Evolutionary conservation across 495 filamentous ascomycete species (phyloP).

Genomic region (Aspergillus campestris): DNA sequence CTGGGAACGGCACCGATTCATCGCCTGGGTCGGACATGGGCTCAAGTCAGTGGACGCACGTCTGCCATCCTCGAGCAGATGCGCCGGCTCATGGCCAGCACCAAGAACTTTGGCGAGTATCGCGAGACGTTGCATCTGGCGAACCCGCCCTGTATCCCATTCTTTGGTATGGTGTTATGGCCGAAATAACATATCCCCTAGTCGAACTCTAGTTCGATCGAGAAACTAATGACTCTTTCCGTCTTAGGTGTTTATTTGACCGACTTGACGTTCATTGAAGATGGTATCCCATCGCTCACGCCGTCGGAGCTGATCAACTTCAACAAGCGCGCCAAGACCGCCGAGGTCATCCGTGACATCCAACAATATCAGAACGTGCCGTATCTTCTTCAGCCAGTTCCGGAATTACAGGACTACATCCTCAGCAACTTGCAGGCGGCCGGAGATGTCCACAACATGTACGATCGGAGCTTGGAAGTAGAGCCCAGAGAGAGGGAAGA

Average conservation of each 20-base stretch:
- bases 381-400: conserved; percentile 79
- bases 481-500: conserved; percentile 95
- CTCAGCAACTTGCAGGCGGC: conserved; percentile 88
- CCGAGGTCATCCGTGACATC: conserved; percentile 95
- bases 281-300: conserved; percentile 92
- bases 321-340: conserved; percentile 93
- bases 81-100: conserved; percentile 92
- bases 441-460: conserved; percentile 97
- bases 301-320: conserved; percentile 97
- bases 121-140: conserved; percentile 84
- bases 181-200: not conserved
- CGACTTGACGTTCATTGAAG: conserved; percentile 97
- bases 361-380: conserved; percentile 97
- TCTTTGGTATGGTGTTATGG: conserved; percentile 66
- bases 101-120: conserved; percentile 97
- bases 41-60: conserved; percentile 77
- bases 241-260: conserved; percentile 84
- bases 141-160: conserved; percentile 95
- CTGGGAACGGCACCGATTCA: conserved; percentile 90
- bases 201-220: not conserved
- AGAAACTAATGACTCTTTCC: conserved; percentile 7
- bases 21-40: conserved; percentile 90
- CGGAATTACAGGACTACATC: conserved; percentile 95
- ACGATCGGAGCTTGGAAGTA: conserved; percentile 83
- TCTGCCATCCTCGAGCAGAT: conserved; percentile 74